Percentiles rank a stretch among this genome's conserved stretches.
Evolutionary conservation across 2,329 filamentous ascomycete species (phyloP).

Genomic region (Fonsecaea multimorphosa): DNA sequence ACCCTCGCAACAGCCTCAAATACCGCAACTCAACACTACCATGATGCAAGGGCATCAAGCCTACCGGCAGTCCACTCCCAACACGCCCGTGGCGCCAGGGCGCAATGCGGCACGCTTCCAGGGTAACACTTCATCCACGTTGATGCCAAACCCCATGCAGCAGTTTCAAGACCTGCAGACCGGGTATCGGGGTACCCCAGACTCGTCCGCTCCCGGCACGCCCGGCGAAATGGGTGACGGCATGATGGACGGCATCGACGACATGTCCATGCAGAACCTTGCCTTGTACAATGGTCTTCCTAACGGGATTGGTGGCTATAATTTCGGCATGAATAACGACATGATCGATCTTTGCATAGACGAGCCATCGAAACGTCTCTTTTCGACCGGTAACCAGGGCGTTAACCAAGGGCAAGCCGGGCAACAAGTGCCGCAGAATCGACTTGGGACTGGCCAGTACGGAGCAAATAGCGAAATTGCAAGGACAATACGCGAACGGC

Average conservation of each 20-base stretch:
- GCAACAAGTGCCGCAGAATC: conserved; percentile 72
- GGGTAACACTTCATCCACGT: conserved; percentile 91
- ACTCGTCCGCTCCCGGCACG: conserved; percentile 72
- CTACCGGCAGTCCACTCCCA: conserved; percentile 81
- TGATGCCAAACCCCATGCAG: conserved; percentile 75
- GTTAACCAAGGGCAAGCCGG: conserved; percentile 56
- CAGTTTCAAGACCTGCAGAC: conserved; percentile 62
- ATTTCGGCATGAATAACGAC: conserved; percentile 56
- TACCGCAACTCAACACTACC: conserved; percentile 79
- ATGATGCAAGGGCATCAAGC: conserved; percentile 77
- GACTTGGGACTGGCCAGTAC: conserved; percentile 76
- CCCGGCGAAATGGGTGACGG: conserved; percentile 78
- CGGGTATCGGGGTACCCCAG: conserved; percentile 60
- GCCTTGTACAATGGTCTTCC: conserved; percentile 49
- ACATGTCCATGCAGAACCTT: conserved; percentile 63
- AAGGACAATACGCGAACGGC: conserved; percentile 67
- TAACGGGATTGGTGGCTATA: conserved; percentile 45
- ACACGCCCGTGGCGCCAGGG: conserved; percentile 77
- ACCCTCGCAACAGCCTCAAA: conserved; percentile 55
- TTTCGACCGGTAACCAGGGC: conserved; percentile 79
- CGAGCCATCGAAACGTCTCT: conserved; percentile 91
- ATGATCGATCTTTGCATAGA: conserved; percentile 75
- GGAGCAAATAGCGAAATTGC: conserved; percentile 77
- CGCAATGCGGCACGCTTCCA: conserved; percentile 64
- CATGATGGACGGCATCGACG: conserved; percentile 67